A percentile compares a stretch with the other conserved stretches of the same genome.
phyloP scores from a whole-genome alignment of 768 basidiomycete genomes.

The Phlebiopsis flavidoalba region DNA sequence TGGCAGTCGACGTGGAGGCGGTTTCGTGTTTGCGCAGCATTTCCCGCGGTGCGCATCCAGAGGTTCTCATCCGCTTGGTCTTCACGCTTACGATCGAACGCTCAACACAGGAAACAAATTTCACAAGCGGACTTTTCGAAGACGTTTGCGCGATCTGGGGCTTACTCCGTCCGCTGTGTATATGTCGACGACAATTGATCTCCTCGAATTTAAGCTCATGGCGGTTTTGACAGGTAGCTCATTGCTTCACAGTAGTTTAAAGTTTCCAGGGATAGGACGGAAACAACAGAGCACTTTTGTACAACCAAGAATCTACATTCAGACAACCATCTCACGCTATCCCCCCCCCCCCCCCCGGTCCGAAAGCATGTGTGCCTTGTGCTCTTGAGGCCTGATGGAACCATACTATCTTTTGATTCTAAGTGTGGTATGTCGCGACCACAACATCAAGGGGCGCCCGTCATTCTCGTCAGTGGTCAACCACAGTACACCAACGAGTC shows the following conservation, averaged over 20 bases:
- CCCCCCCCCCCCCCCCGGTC: too few relatives aligned
- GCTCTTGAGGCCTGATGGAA: too few relatives aligned
- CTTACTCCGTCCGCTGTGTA: constrained; percentile 85
- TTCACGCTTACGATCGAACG: neutral
- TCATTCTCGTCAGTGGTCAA: too few relatives aligned
- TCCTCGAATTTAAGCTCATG: neutral
- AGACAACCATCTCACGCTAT: too few relatives aligned
- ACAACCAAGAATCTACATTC: neutral
- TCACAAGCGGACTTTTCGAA: constrained; percentile 67
- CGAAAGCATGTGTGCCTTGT: too few relatives aligned
- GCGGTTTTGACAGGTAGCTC: constrained; percentile 18
- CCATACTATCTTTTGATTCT: too few relatives aligned
- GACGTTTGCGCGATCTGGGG: constrained; percentile 76
- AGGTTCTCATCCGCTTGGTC: neutral
- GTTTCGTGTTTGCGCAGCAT: constrained; percentile 71
- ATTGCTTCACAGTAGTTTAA: constrained; percentile 13
- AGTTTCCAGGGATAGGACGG: neutral
- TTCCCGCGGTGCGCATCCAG: constrained; percentile 68
- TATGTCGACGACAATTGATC: neutral
- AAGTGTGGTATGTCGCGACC: too few relatives aligned
- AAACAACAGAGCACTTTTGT: neutral
- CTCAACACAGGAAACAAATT: constrained; percentile 66
- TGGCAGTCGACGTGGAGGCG: constrained; percentile 69
- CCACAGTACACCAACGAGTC: too few relatives aligned
- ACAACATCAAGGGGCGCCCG: too few relatives aligned